A percentile compares a stretch with the other conserved stretches of the same genome.
These are phyloP conservation scores for Fusarium caatingaense DNA, from an alignment of 2,329 filamentous ascomycete genomes.

Conservation along the genomic window DNA sequence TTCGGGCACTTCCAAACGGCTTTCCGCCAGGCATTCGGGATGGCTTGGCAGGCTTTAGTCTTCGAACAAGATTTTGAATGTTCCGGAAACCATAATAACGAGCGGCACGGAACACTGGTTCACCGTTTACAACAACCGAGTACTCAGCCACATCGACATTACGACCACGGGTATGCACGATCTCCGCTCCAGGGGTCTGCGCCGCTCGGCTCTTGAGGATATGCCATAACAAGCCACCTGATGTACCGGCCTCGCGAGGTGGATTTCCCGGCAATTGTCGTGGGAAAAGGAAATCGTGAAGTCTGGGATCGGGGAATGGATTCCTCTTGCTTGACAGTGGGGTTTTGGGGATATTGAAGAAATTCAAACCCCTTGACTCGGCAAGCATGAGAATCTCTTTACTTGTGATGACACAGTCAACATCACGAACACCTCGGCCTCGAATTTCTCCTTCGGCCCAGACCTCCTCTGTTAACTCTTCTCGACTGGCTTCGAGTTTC, in stretches of 20 bases:
- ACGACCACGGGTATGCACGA: slow-evolving; percentile 79
- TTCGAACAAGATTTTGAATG: slow-evolving; percentile 96
- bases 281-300: slow-evolving; percentile 82
- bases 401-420: slow-evolving; percentile 97
- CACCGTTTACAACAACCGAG: slow-evolving; percentile 67
- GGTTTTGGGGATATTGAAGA: slow-evolving; percentile 75
- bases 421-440: slow-evolving; percentile 77
- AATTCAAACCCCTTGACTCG: slow-evolving; percentile 80
- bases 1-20: slow-evolving; percentile 66
- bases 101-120: slow-evolving; percentile 79
- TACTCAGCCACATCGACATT: slow-evolving; percentile 95
- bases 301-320: slow-evolving; percentile 77
- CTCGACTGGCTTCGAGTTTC: slow-evolving; percentile 93
- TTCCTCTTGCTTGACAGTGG: slow-evolving; percentile 58
- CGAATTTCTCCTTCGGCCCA: slow-evolving; percentile 70
- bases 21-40: slow-evolving; percentile 85
- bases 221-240: slow-evolving; percentile 89
- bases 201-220: slow-evolving; percentile 81
- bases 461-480: slow-evolving; percentile 85
- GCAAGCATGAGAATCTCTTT: slow-evolving; percentile 93
- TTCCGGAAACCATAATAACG: slow-evolving; percentile 98
- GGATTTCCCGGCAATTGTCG: slow-evolving; percentile 56
- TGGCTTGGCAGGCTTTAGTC: slow-evolving; percentile 81
- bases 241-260: slow-evolving; percentile 75
- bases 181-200: slow-evolving; percentile 75